Conservation (phyloP, 768 basidiomycete species). For the Pholiota microspora region DNA sequence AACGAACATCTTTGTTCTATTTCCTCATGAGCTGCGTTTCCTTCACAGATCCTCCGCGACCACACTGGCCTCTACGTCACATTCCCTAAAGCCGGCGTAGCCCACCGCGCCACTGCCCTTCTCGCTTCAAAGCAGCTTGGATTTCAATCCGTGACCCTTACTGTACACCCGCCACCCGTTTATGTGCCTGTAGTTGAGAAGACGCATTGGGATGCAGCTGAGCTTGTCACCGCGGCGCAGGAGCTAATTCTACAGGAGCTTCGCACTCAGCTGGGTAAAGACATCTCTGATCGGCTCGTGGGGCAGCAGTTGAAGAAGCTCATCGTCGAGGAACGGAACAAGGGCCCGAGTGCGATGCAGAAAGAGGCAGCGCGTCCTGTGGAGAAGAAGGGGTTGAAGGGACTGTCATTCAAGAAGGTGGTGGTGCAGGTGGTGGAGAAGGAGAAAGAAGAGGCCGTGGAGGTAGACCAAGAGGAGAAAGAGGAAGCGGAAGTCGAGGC, state of each 20-base stretch:
- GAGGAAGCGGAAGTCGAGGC: conserved; percentile 37
- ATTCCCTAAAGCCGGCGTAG: conserved; percentile 61
- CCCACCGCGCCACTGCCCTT: conserved; percentile 66
- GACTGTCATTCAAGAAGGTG: conserved; percentile 45
- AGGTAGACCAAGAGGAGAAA: conserved; percentile 38
- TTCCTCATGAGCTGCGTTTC: background rate
- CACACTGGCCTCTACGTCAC: conserved; percentile 78
- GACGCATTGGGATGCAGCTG: conserved; percentile 49
- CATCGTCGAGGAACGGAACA: conserved; percentile 51
- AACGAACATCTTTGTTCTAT: background rate
- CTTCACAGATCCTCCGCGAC: conserved; percentile 63
- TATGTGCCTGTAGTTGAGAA: conserved; percentile 34
- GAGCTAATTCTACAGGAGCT: conserved; percentile 59
- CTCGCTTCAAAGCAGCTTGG: conserved; percentile 56
- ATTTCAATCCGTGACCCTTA: conserved; percentile 57
- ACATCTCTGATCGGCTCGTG: conserved; percentile 62
- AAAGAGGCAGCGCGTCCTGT: conserved; percentile 21
- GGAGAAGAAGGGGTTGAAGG: conserved; percentile 44
- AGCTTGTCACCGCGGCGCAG: conserved; percentile 54
- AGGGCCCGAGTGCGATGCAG: conserved; percentile 17
- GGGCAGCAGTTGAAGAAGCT: conserved; percentile 50
- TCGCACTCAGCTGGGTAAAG: conserved; percentile 53
- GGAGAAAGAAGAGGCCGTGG: conserved; percentile 34
- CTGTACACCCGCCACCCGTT: conserved; percentile 43
- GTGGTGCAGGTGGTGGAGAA: conserved; percentile 42